Evolutionary conservation across 164 flowering plant species (phyloP), one percentile per base, ranked within the genome.

Genomic region (Stephania cephalantha): DNA sequence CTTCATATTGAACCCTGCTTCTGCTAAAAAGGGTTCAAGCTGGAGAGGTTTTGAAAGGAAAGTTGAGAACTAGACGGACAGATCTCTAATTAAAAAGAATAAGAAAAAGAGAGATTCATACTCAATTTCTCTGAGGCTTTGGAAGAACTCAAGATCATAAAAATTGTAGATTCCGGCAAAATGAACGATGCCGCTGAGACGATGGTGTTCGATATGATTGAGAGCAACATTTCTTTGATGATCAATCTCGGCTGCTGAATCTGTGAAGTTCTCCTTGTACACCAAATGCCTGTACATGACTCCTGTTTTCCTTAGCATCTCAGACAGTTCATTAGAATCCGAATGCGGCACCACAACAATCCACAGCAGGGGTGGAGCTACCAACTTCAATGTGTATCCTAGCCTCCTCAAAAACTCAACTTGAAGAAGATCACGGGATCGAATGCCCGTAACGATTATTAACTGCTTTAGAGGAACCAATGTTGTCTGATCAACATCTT

Each of bases 281-380:
- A 94, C 97, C 86, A 94, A 81, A 84, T 94, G 98, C 80, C 97
- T 83, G 61, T 92, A 94, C 99, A 96, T 92, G 31, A 94, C 75
- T 11, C 92, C 95, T 6, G 91, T 96, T 69, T 83, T 89, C 79
- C 95, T 87, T 9, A 94, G 74, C 1, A 87, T 81, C 71, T 88
- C 89, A 1, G 90, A 82, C 12, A 88, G 82, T 70, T 87, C 86
- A 0, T 85, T 73, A 20, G 89, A 81, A 25, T 87, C 89, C 5
- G 85, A 78, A 11, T 83, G 74, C 11, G 83, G 63, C 70, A 92
- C 95, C 70, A 90, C 90, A 5, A 96, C 94, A 18, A 94, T 83
- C 99, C 99, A 96, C 79, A 92, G 29, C 73, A 92, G 78, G 0
- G 99, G 99, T 44, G 80, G 88, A 64, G 85, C 81, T 17, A 90